These are phyloP conservation scores for Microbotryum saponariae DNA, from an alignment of 1,284 basidiomycete species.

Conservation along the genomic window DNA sequence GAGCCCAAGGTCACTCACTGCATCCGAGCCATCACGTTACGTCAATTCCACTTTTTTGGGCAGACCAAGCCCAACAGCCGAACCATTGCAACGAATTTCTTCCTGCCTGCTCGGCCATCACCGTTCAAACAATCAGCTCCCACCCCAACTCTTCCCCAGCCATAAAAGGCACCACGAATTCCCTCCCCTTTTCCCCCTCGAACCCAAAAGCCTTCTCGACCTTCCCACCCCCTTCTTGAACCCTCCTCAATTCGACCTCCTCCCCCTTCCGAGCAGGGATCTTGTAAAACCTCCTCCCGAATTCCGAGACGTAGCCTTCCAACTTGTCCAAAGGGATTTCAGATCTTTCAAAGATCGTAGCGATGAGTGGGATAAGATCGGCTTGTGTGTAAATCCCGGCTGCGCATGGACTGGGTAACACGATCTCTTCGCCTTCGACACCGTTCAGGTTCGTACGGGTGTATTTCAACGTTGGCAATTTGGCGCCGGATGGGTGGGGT, in stretches of 20 bases:
- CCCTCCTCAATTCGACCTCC: constrained; percentile 43
- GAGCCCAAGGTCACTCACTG: no score
- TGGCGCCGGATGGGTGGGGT: constrained; percentile 75
- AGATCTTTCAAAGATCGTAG: constrained; percentile 65
- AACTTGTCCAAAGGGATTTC: constrained; percentile 64
- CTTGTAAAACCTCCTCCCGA: constrained; percentile 75
- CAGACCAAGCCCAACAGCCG: no score
- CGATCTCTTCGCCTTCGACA: constrained; percentile 14
- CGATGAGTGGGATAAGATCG: constrained; percentile 77
- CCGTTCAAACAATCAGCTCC: constrained; percentile 52
- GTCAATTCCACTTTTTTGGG: no score
- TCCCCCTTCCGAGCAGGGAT: constrained; percentile 41
- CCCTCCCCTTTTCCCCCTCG: constrained; percentile 49
- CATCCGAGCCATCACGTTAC: no score
- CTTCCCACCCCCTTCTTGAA: constrained; percentile 39
- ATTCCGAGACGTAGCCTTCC: constrained; percentile 63
- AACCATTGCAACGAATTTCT: no score
- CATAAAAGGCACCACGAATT: constrained; percentile 78
- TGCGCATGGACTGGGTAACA: constrained; percentile 59
- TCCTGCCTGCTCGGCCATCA: background rate
- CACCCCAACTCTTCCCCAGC: constrained; percentile 74
- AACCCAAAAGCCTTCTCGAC: constrained; percentile 48
- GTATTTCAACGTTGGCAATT: constrained; percentile 59
- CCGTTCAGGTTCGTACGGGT: background rate
- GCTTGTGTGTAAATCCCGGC: constrained; percentile 90